Evolutionary conservation across 192 early-diverging fungal species (phyloP).

Genomic region (Coemansia sp.): DNA sequence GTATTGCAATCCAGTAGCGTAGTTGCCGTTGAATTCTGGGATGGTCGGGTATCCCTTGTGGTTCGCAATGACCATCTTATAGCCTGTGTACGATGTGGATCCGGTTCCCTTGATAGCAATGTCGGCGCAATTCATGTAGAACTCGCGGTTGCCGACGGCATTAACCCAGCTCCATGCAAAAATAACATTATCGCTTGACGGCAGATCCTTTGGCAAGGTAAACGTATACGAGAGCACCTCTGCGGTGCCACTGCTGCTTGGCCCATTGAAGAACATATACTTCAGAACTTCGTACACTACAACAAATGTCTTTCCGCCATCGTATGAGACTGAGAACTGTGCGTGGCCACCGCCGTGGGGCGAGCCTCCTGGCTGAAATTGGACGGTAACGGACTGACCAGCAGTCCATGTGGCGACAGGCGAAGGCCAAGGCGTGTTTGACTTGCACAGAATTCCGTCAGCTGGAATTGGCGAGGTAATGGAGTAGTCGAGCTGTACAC

Average conservation of each 20-base stretch:
- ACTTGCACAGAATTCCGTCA: conserved; percentile 30
- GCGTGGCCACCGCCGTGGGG: conserved; percentile 66
- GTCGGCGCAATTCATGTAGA: conserved; percentile 43
- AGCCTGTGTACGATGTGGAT: conserved; percentile 39
- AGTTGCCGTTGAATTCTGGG: conserved; percentile 49
- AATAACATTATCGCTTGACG: conserved; percentile 55
- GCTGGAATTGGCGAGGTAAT: conserved; percentile 21
- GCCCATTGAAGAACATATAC: conserved; percentile 36
- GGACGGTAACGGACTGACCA: conserved; percentile 54
- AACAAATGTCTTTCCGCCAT: conserved; percentile 61
- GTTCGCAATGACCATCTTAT: conserved; percentile 39
- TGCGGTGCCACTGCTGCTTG: conserved; percentile 15
- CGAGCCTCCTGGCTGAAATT: conserved; percentile 28
- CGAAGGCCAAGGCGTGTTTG: conserved; percentile 26
- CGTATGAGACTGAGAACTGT: conserved; percentile 67
- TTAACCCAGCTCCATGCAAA: conserved; percentile 71
- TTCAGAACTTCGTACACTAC: conserved; percentile 57
- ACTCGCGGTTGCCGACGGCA: conserved; percentile 58
- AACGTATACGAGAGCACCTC: conserved; percentile 45
- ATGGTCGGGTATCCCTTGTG: conserved; percentile 50
- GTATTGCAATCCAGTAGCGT: conserved; percentile 28
- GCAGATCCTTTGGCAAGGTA: conserved; percentile 58
- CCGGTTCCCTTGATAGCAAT: conserved; percentile 29
- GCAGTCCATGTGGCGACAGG: conserved; percentile 52
- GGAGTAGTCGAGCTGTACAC: conserved; percentile 35